These are phyloP conservation scores for Lepiota subincarnata DNA, from an alignment of 768 basidiomycete species.

Conservation along the genomic window DNA sequence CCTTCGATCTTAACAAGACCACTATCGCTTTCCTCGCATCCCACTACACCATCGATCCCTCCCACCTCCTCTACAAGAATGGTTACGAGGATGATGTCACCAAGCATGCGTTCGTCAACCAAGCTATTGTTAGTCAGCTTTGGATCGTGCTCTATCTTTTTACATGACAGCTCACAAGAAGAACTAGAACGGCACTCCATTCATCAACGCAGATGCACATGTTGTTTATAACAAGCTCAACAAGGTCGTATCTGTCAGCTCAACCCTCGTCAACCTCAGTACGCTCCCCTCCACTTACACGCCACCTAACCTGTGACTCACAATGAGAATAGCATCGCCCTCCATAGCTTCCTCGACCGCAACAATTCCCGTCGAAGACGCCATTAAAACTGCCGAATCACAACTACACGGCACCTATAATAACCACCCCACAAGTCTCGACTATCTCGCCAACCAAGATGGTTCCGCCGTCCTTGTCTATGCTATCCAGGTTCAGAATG, in stretches of 20 bases:
- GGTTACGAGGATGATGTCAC: slow-evolving; percentile 23
- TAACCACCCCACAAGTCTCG: slow-evolving; percentile 18
- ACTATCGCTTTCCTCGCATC: slow-evolving; percentile 23
- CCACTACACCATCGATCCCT: slow-evolving; percentile 19
- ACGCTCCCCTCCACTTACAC: slow-evolving; percentile 9
- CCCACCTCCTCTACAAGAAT: slow-evolving; percentile 20
- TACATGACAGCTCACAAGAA: neutral
- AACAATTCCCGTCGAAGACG: neutral
- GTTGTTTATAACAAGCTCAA: slow-evolving; percentile 24
- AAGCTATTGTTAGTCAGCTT: slow-evolving; percentile 4
- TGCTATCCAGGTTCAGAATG: slow-evolving; percentile 29
- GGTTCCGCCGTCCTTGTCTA: slow-evolving; percentile 36
- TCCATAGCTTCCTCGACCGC: neutral
- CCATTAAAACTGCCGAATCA: slow-evolving; percentile 8
- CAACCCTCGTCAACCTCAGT: slow-evolving; percentile 29
- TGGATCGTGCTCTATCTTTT: neutral
- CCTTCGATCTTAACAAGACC: slow-evolving; percentile 19
- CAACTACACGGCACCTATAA: slow-evolving; percentile 1
- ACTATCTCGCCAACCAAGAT: slow-evolving; percentile 36
- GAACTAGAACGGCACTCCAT: slow-evolving; percentile 23
- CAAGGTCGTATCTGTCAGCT: slow-evolving; percentile 29
- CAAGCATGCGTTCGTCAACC: slow-evolving; percentile 15
- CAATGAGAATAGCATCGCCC: neutral
- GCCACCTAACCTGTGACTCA: neutral
- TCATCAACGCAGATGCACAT: slow-evolving; percentile 33